Percentiles rank a stretch among this genome's conserved stretches.
Evolutionary conservation across 352 stramenopile species (phyloP).

Genomic region (Aphanomyces euteiches): DNA sequence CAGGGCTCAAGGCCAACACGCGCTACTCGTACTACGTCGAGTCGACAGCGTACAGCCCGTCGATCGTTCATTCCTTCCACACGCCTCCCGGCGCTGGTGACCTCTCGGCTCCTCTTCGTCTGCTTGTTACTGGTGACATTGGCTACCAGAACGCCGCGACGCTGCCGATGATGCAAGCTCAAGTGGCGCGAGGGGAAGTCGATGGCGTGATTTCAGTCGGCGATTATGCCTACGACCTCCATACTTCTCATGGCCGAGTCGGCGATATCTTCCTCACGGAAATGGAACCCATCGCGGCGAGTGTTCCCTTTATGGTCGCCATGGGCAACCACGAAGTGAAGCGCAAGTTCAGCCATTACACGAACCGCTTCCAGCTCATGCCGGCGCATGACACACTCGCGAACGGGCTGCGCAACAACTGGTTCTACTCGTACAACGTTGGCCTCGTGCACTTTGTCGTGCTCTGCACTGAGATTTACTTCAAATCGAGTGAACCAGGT

Average conservation of each 20-base stretch:
- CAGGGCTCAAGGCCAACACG: conserved; percentile 54
- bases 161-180: conserved; percentile 85
- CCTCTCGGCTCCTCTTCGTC: conserved; percentile 45
- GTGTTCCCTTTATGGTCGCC: conserved; percentile 86
- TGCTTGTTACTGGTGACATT: conserved; percentile 83
- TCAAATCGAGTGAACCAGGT: conserved; percentile 52
- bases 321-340: conserved; percentile 89
- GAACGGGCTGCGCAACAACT: conserved; percentile 73
- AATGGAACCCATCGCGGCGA: conserved; percentile 78
- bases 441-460: conserved; percentile 85
- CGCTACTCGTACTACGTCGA: conserved; percentile 83
- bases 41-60: conserved; percentile 71
- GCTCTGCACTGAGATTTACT: conserved; percentile 87
- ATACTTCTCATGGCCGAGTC: conserved; percentile 70
- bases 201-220: conserved; percentile 83
- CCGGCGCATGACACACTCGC: conserved; percentile 58
- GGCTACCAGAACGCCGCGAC: conserved; percentile 85
- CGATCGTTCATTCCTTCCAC: conserved; percentile 73
- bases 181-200: conserved; percentile 66
- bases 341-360: conserved; percentile 81
- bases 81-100: conserved; percentile 49
- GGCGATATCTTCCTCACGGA: conserved; percentile 90
- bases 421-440: conserved; percentile 86
- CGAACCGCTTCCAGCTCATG: conserved; percentile 81
- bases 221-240: conserved; percentile 87